Base-by-base conservation (phyloP, 768 basidiomycete genomes). In the Panaeolus papilionaceus region DNA sequence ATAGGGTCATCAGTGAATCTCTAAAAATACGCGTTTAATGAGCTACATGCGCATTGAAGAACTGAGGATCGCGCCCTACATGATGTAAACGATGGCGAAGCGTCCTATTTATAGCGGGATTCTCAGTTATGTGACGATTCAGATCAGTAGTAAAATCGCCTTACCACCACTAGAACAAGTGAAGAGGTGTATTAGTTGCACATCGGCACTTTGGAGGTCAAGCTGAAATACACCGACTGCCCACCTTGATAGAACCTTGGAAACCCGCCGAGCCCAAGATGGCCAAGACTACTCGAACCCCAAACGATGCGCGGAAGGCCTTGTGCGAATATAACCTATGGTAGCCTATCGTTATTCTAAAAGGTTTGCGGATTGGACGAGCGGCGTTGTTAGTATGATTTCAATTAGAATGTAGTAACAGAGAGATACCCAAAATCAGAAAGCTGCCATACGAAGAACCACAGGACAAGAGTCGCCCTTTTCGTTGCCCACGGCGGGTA, bases 291-390 rank as follows among this genome's bases (percentile, higher is more conserved):
- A 89, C 70, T 11, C 92, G 83, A 45, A 92, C 85, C 10, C 80
- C 81, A 18, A 85, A 66, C 1, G 79, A 79, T 4, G 92, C 92
- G 20, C 83, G 83, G 75, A 92, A 93, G 1, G 91, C 83, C 4
- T 86, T 84, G 72, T 93, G 92, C 5, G 92, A 92, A 77, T 90
- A 93, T n/a, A 94, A 77, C 42, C 92, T 84, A 74, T 93, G 92
- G 74, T 93, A 93, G 0, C 92, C 92, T 70, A 91, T 81, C 2
- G 89, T 93, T 61, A 93, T 87, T 1, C 91, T 92, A 66, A 10
- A 33, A 18, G 38, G 28, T 54, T 37, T 40, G 42, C 10, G 54
- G 16, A 11, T 33, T 58, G 11, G 11, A 28, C 33, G 62, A 68
- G 67, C 38, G 40, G n/a, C 49, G 44, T 37, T 54, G 64, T 40